These are phyloP conservation scores for Spirogloea muscicola DNA, from an alignment of 139 green algal genomes.

Conservation along the genomic window DNA sequence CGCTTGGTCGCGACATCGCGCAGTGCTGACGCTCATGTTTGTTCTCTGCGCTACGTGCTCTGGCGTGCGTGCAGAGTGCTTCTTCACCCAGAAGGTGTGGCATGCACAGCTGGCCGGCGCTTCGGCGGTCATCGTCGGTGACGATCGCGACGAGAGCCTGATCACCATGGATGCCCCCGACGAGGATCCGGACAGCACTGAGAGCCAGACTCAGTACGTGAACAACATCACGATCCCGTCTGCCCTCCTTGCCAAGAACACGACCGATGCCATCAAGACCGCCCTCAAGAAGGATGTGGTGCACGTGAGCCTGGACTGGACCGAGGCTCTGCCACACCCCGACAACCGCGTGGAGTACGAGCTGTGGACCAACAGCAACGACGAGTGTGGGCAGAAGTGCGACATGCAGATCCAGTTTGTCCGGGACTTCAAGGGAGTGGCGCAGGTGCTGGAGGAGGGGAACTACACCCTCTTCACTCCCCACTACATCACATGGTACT, in stretches of 20 bases:
- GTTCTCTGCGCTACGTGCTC: not conserved
- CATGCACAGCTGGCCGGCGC: conserved; percentile 81
- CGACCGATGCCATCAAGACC: conserved; percentile 65
- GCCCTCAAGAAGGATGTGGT: conserved; percentile 59
- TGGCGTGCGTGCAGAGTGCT: conserved; percentile 60
- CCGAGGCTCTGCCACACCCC: conserved; percentile 62
- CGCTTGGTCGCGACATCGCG: not conserved
- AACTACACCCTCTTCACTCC: conserved; percentile 74
- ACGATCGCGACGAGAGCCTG: conserved; percentile 66
- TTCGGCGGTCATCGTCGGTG: conserved; percentile 64
- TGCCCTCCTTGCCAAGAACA: conserved; percentile 66
- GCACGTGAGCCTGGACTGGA: conserved; percentile 74
- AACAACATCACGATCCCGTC: conserved; percentile 72
- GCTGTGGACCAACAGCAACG: conserved; percentile 87
- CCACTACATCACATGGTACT: conserved; percentile 86
- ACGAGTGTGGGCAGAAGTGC: conserved; percentile 72
- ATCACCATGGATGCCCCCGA: conserved; percentile 70
- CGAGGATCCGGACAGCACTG: conserved; percentile 54
- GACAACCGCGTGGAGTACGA: conserved; percentile 73
- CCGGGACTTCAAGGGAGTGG: conserved; percentile 58
- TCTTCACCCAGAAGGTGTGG: conserved; percentile 83
- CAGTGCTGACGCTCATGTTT: not conserved
- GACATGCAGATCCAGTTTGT: conserved; percentile 74
- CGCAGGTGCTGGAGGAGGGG: conserved; percentile 56
- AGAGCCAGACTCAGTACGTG: conserved; percentile 37